phyloP scores from a whole-genome alignment of 2,329 filamentous ascomycete species.

The Fusarium secorum region DNA sequence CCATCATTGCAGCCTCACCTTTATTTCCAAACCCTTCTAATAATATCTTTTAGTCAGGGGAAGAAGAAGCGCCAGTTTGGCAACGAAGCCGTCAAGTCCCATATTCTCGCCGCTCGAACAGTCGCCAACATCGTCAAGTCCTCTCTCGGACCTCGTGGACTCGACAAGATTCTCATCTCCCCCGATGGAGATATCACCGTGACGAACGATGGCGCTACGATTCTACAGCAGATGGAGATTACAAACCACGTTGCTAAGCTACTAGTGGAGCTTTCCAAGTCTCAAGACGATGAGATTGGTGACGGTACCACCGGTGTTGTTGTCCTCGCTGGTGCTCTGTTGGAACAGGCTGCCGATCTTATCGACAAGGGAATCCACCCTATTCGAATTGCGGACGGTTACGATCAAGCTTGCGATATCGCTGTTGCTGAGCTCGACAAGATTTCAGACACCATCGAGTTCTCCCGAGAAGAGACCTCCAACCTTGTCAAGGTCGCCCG shows the following conservation, averaged over 20 bases:
- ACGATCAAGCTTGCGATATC: slow-evolving; percentile 97
- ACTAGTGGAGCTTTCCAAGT: slow-evolving; percentile 95
- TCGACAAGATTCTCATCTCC: slow-evolving; percentile 99
- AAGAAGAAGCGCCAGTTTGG: slow-evolving; percentile 98
- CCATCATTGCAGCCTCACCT: not conserved
- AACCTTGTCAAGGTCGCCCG: slow-evolving; percentile 95
- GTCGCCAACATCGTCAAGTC: slow-evolving; percentile 98
- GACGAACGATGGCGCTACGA: slow-evolving; percentile 98
- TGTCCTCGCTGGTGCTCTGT: slow-evolving; percentile 89
- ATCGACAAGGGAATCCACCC: slow-evolving; percentile 99
- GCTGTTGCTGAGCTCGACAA: slow-evolving; percentile 90
- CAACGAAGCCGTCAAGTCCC: slow-evolving; percentile 96
- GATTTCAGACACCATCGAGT: slow-evolving; percentile 91
- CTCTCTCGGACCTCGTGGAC: slow-evolving; percentile 90
- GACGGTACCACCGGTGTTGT: slow-evolving; percentile 98
- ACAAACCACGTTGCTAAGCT: slow-evolving; percentile 98
- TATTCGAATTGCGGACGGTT: slow-evolving; percentile 97
- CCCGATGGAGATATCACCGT: slow-evolving; percentile 99
- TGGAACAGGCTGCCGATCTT: slow-evolving; percentile 95
- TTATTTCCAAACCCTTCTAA: slow-evolving; percentile 28
- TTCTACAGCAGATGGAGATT: slow-evolving; percentile 98
- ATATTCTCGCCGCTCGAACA: slow-evolving; percentile 95
- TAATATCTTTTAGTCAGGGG: slow-evolving; percentile 73
- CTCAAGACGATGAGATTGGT: slow-evolving; percentile 98
- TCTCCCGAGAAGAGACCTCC: slow-evolving; percentile 78